Base-by-base conservation (phyloP, 2,329 filamentous ascomycete genomes). In the Fusarium burgessii region DNA sequence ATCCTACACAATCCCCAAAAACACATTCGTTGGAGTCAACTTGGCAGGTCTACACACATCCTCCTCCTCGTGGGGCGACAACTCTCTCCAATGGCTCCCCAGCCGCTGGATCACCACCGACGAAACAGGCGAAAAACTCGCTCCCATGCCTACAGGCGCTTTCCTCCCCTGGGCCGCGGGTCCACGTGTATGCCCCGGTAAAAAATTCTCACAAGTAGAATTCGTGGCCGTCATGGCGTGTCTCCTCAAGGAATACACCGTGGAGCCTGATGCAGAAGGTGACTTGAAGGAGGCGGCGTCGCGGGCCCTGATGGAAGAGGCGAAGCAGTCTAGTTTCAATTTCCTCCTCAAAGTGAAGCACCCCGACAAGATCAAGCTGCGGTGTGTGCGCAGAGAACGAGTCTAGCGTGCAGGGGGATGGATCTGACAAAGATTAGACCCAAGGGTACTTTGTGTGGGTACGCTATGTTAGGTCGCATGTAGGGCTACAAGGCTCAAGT, bases 121-220 rank as follows among this genome's bases (percentile, higher is more conserved):
- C 20, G 67, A 55, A 29, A 54, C 61, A 18, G 62, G 65, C 56
- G 70, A 73, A 20, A 62, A 60, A 27, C 57, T 71, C 7, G 50
- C 57, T 27, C 20, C 55, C 15, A 62, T 66, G 32, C 54, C 60
- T 3, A 45, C 60, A 3, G 70, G 70, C 25, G 58, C 70, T 27
- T 74, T 71, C 17, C 35, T 74, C 10, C 63, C 63, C 11, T 74
- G 71, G 71, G 62, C 71, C 0, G 71, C 58, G 7, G 71, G 71
- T 12, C 63, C 64, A 1, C 70, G 71, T 20, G 64, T 69, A 2
- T 74, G 71, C 42, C 70, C 70, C 5, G 73, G 73, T 25, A 75
- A 68, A 46, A 74, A 74, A 61, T 75, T 75, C 42, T 75, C 73
- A 2, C 73, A 75, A 27, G 73, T 74, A 7, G 73, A 75, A 25